A percentile compares a stretch with the other conserved stretches of the same genome.
Evolutionary conservation across 208 protist genomes (phyloP).

Genomic region (Crithidia acanthocephali): DNA sequence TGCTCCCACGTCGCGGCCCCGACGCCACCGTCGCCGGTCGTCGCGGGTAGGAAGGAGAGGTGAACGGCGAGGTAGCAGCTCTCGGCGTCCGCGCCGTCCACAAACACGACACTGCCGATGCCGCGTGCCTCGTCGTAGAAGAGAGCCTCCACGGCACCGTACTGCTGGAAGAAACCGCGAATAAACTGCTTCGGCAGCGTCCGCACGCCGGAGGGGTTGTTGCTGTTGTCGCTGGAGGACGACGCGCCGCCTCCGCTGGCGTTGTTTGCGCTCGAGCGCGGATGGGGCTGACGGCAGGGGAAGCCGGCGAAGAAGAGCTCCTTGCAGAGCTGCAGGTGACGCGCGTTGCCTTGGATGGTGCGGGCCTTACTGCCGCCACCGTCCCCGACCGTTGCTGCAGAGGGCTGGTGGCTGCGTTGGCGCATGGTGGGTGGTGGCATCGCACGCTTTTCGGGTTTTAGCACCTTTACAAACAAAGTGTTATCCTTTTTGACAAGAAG

Average conservation of each 20-base stretch:
- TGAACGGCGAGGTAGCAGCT: constrained; percentile 68
- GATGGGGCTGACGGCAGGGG: constrained; percentile 14
- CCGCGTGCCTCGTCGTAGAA: constrained; percentile 57
- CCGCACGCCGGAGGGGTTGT: constrained; percentile 3
- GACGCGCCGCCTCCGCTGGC: no score
- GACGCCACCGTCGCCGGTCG: constrained; percentile 8
- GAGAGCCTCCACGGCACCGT: constrained; percentile 51
- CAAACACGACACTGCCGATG: constrained; percentile 73
- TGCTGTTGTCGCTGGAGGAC: not conserved
- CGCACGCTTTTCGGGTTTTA: not conserved
- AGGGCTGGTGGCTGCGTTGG: not conserved
- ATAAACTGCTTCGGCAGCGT: constrained; percentile 40
- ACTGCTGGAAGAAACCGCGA: constrained; percentile 62
- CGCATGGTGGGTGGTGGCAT: not conserved
- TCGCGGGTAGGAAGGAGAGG: constrained; percentile 40
- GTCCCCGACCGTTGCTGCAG: not conserved
- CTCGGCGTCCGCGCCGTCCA: constrained; percentile 49
- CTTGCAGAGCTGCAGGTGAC: constrained; percentile 43
- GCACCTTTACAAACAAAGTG: not conserved
- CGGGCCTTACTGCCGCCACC: constrained; percentile 2
- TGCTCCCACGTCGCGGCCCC: constrained; percentile 17
- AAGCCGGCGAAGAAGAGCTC: constrained; percentile 84
- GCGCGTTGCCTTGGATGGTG: constrained; percentile 4
- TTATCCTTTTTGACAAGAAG: no score
- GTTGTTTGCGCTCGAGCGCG: not conserved